Evolutionary conservation across 805 yeast genomes (phyloP), one percentile per base, ranked within the genome.

Genomic region (Lachancea cidri): DNA sequence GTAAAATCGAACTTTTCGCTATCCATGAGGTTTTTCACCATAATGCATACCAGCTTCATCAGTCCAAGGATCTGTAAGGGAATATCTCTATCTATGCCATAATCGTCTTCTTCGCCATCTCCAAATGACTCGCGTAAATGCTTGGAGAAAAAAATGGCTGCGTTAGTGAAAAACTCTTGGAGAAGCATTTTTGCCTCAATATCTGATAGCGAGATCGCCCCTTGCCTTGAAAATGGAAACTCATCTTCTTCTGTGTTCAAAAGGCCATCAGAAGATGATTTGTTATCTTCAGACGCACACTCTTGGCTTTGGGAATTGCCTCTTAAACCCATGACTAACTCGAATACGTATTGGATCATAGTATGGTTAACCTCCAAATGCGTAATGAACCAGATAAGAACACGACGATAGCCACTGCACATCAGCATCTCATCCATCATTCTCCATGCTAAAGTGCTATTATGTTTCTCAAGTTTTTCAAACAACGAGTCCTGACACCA

Each of bases 371-470:
- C 58, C 39, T 78, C 74, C 51, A 78, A 58, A 55, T 79, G 86
- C 1, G 87, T 79, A 16, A 83, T 58, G 46, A 74, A 77, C 86
- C 86, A 81, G 33, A 83, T 77, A 11, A 82, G 54, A 0, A 75
- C 75, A 22, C 86, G 60, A 50, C 89, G 70, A 49, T 70, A 73
- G 0, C 87, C 87, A 42, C 66, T 64, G 38, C 79, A 74, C 86
- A 83, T 81, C 40, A 83, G 64, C 69, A 84, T 64, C 59, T 84
- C 91, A 58, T 82, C 88, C 55, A 82, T 64, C 39, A 82, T 64
- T 14, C 73, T 65, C 55, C 77, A 73, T 0, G 80, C 73, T 2
- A 79, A 62, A 8, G 69, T 64, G 4, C 77, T 76, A 53, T 81
- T 79, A 41, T 65, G 62, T 17, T 67, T 68, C 15, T 81, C 52